A percentile compares a stretch with the other conserved stretches of the same genome.
phyloP scores from a whole-genome alignment of 495 filamentous ascomycete genomes.

The Neurospora sp. region DNA sequence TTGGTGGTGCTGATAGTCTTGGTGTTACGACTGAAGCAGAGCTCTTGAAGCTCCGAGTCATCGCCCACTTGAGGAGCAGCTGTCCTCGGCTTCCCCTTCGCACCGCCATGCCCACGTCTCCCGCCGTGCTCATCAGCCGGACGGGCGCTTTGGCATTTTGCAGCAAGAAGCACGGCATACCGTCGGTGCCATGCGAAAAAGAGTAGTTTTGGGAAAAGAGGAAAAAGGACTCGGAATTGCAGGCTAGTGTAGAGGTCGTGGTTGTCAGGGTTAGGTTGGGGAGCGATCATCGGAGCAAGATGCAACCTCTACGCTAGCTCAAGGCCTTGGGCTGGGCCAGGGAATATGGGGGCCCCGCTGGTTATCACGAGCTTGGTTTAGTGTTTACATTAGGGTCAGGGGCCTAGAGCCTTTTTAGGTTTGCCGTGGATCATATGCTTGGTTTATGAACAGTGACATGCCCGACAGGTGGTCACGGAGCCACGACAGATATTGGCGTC shows the following conservation, averaged over 20 bases:
- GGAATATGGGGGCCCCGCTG: neutral
- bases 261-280: neutral
- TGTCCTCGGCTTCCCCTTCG: neutral
- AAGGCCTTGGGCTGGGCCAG: neutral
- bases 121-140: constrained; percentile 22
- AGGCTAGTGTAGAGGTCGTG: neutral
- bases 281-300: neutral
- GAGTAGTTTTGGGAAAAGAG: neutral
- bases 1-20: neutral
- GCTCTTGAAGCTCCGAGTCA: neutral
- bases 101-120: constrained; percentile 6
- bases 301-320: neutral
- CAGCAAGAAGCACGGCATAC: constrained; percentile 36
- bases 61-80: neutral
- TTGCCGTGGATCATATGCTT: neutral
- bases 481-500: neutral
- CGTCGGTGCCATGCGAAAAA: constrained; percentile 34
- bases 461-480: neutral
- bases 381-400: neutral
- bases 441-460: neutral
- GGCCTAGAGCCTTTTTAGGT: neutral
- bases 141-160: constrained; percentile 32
- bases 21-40: neutral
- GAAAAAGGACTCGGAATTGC: neutral
- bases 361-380: neutral